Base-by-base conservation (phyloP, 2,329 filamentous ascomycete species). In the Aspergillus felis region DNA sequence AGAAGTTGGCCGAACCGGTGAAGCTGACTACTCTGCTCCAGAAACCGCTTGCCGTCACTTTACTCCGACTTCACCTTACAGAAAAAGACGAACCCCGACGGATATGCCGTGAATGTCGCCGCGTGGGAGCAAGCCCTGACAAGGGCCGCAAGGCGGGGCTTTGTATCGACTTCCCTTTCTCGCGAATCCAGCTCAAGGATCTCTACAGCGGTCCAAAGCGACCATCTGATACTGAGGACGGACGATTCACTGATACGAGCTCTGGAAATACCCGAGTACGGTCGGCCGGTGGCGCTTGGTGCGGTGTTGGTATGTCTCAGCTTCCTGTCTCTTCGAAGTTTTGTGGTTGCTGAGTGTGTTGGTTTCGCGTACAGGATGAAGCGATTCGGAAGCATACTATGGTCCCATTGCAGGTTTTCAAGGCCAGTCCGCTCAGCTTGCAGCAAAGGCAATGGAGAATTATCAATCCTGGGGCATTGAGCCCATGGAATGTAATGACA, bases 31-130 rank as follows among this genome's bases (percentile, higher is more conserved):
- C 32, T 9, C 9, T n/a, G 44, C 29, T 28, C 32, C 47, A 91
- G 88, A 77, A 84, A 87, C 61, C 89, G 92, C 51, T 82, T 96
- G 12, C 87, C 90, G 12, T 92, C 91, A 4, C 85, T 96, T 49
- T 96, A 95, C 77, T 92, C 91, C 50, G 92, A 96, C 72, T 96
- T 96, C 70, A 81, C 85, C 41, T 76, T 84, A 4, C 91, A 93
- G 64, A 83, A 83, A 66, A 84, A 83, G 42, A 84, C 89, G 24
- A 96, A 96, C 69, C 90, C 91, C 1, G 91, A 95, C 72, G 91
- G 91, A 67, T 96, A 91, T 77, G 78, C 81, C 22, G 90, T 91
- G 47, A 96, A 96, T 71, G 80, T 91, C 46, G 77, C 82, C 6
- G 90, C 91, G 53, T 96, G 92, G 92, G 85, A 87, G 57, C 83